Evolutionary conservation across 177 flowering plant genomes (phyloP).

Genomic region (Tripterygium wilfordii): DNA sequence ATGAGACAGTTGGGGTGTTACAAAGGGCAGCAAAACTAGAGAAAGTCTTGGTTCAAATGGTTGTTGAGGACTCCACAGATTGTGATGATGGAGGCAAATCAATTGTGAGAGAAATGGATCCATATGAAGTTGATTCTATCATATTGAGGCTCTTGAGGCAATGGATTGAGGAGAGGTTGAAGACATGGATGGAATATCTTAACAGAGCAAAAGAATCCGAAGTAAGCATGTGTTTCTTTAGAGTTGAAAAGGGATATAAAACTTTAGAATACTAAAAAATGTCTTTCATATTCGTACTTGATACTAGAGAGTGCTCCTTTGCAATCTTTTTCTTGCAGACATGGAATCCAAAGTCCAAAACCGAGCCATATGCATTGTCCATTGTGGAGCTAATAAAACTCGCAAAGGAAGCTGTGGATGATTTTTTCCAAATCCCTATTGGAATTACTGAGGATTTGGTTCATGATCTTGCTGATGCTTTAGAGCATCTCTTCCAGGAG

Average conservation of each 20-base stretch:
- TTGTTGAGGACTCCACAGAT: conserved; percentile 77
- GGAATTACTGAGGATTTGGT: conserved; percentile 53
- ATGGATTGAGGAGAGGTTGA: conserved; percentile 67
- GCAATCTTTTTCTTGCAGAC: conserved; percentile 53
- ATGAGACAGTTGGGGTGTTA: conserved; percentile 51
- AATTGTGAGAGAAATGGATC: conserved; percentile 79
- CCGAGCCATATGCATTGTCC: conserved; percentile 78
- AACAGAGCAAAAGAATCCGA: conserved; percentile 71
- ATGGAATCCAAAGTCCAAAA: conserved; percentile 93
- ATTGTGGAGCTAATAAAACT: conserved; percentile 62
- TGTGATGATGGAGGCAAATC: conserved; percentile 84
- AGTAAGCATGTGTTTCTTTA: conserved; percentile 30
- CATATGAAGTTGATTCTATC: conserved; percentile 76
- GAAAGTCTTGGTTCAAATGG: conserved; percentile 73
- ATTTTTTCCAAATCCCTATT: conserved; percentile 71
- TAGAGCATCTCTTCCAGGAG: conserved; percentile 60
- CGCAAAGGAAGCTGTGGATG: conserved; percentile 56
- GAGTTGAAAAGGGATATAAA: not conserved
- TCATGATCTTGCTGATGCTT: conserved; percentile 59
- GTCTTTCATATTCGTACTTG: not conserved
- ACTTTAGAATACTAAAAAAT: not conserved
- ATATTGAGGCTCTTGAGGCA: conserved; percentile 39
- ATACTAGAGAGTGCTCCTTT: too few species aligned
- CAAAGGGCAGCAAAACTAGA: conserved; percentile 81
- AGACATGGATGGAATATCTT: conserved; percentile 37